Base-by-base conservation (phyloP, 768 basidiomycete genomes). In the Lactarius quietus region DNA sequence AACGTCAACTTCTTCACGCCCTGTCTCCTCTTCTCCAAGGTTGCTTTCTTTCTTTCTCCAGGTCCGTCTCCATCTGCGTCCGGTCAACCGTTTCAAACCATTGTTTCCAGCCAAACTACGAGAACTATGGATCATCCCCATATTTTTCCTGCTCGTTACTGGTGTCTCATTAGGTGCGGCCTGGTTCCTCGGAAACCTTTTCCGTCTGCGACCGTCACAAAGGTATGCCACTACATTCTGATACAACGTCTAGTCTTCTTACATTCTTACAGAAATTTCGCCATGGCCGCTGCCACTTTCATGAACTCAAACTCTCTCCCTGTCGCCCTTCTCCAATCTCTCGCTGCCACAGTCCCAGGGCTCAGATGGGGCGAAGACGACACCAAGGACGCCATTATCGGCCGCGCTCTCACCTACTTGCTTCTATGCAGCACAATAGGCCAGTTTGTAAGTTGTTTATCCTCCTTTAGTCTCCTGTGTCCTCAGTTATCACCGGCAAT, bases 221-320 rank as follows among this genome's bases (percentile, higher is more conserved):
- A 82, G 85, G 90, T 90, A 66, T 57, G 82, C 76, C n/a, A 51
- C 59, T 59, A n/a, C 38, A 29, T 59, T 23, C 31, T 35, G 23
- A 18, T 39, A 28, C 3, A 15, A n/a, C 12, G 29, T 15, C 29
- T 20, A 6, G 33, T 33, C 8, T 33, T 29, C 29, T 14, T 39
- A 63, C 55, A 57, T 56, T 54, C 5, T 56, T 52, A 17, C 70
- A 92, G 90, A 73, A 86, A 83, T 59, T 93, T 92, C 68, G 88
- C 88, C 8, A 87, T 88, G 74, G 90, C 91, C 0, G 88, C 90
- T 0, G 81, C 90, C 33, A 93, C 90, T 86, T 92, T 92, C 80
- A 91, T 94, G 89, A 96, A 95, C 75, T 93, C 91, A 3, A 98
- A 98, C 74, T 93, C 93, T 0, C 84, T 99, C 6, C 96, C 96